Percentiles rank a stretch among this genome's conserved stretches.
phyloP scores from a whole-genome alignment of 345 rosid genomes.

The Lepidium sativum region DNA sequence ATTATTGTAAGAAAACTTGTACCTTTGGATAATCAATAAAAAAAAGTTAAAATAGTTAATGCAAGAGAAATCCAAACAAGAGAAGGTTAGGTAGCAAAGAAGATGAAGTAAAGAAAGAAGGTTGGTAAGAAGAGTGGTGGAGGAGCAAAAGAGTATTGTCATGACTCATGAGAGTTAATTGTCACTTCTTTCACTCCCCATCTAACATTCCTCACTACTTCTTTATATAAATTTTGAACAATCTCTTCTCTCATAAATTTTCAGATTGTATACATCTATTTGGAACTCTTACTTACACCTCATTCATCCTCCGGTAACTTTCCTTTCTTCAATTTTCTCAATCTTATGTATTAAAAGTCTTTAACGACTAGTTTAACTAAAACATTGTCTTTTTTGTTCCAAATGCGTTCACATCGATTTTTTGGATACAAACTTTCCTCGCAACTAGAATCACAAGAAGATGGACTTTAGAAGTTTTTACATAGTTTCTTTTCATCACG shows the following conservation, averaged over 20 bases:
- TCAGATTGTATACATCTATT: neutral
- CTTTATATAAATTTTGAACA: neutral
- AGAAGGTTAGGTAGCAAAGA: conserved; percentile 23
- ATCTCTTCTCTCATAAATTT: neutral
- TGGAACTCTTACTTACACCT: neutral
- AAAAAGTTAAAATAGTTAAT: no score
- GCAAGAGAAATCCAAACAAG: neutral
- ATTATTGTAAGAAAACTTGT: no score
- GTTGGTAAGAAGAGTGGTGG: conserved; percentile 32
- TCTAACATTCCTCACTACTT: neutral
- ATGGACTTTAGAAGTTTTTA: no score
- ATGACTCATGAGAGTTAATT: neutral
- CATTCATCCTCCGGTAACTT: neutral
- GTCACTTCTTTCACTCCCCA: neutral
- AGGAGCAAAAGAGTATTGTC: conserved; percentile 20
- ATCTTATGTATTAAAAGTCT: neutral
- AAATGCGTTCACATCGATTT: no score
- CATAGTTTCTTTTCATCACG: no score
- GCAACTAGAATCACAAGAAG: no score
- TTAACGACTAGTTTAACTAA: neutral
- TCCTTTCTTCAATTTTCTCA: neutral
- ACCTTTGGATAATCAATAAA: no score
- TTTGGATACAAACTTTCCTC: no score
- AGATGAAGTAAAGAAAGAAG: neutral
- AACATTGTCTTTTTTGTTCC: neutral